Base-by-base conservation (phyloP, 202 grass and related monocot genomes). In the Brachypodium distachyon region DNA sequence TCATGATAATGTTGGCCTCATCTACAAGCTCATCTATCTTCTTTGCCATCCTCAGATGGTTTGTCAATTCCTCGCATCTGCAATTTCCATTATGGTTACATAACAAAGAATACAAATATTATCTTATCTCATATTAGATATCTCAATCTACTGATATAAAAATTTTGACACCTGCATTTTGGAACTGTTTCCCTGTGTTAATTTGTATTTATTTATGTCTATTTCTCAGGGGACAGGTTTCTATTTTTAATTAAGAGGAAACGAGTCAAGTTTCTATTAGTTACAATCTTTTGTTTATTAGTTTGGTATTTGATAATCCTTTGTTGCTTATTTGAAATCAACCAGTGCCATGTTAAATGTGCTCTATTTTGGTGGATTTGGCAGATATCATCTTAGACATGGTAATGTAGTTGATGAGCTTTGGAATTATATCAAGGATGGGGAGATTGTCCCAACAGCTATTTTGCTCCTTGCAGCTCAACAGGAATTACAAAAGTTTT, bases 351-450 rank as follows among this genome's bases (percentile, higher is more conserved):
- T 2, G 17, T 40, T 29, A 18, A 18, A 53, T 22, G 0, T 41
- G 27, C 31, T 62, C 11, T 49, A 5, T 61, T 3, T 29, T 52
- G 7, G 32, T 73, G 59, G 9, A 5, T 19, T 54, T 40, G 50
- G 62, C 72, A 83, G 72, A 77, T 16, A 69, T 83, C 32, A 77
- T 76, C 63, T 82, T 82, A 49, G 71, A 75, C 25, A 75, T 3
- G 39, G 75, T 66, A 67, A 67, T 55, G n/a, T 82, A 67, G 9
- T 82, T 1, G 49, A 82, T 57, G 70, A 82, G 39, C 8, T 75
- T 19, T 82, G 38, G 49, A 67, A 42, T 38, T 82, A 76, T 49
- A 82, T 82, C 4, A 43, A 75, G 38, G 25, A 46, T 3, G 80
- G 37, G 32, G 37, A 63, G 29, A n/a, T 75, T 83, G 52, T 77